Conservation (phyloP, 2,329 filamentous ascomycete genomes). For the Aureobasidium sp. region DNA sequence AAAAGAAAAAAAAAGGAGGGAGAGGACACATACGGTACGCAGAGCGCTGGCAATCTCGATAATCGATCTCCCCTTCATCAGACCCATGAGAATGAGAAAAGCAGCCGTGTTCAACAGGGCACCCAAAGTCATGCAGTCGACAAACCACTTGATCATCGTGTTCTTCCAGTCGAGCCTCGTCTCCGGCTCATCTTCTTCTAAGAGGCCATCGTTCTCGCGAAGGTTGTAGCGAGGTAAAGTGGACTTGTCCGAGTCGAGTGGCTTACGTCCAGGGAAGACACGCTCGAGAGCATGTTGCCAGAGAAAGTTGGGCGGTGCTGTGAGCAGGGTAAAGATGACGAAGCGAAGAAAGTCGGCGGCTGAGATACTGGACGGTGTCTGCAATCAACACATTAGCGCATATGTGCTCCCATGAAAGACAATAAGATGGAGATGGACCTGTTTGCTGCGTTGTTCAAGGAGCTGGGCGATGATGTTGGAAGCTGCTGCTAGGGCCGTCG, state of each 20-base stretch:
- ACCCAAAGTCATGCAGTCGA: constrained; percentile 58
- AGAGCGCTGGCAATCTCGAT: neutral
- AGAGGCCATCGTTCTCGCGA: neutral
- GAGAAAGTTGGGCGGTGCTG: constrained; percentile 51
- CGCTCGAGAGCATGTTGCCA: constrained; percentile 53
- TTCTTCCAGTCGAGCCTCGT: constrained; percentile 7
- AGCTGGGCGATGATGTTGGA: constrained; percentile 69
- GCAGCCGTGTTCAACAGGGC: constrained; percentile 55
- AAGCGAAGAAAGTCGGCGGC: constrained; percentile 47
- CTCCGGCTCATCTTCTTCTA: neutral
- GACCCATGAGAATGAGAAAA: constrained; percentile 51
- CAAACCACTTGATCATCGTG: constrained; percentile 46
- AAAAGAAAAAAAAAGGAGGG: neutral
- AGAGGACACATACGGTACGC: neutral
- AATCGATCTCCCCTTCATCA: constrained; percentile 25
- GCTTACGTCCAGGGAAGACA: constrained; percentile 43
- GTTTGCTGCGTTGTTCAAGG: constrained; percentile 38
- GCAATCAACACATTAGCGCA: neutral
- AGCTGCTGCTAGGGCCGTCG: constrained; percentile 55
- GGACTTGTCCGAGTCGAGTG: neutral
- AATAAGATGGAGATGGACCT: neutral
- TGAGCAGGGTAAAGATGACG: constrained; percentile 46
- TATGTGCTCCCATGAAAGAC: neutral
- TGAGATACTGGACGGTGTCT: constrained; percentile 43
- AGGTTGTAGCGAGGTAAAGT: neutral